Conservation (phyloP, 805 yeast species). For the Saccharomycopsis fibuligera region DNA sequence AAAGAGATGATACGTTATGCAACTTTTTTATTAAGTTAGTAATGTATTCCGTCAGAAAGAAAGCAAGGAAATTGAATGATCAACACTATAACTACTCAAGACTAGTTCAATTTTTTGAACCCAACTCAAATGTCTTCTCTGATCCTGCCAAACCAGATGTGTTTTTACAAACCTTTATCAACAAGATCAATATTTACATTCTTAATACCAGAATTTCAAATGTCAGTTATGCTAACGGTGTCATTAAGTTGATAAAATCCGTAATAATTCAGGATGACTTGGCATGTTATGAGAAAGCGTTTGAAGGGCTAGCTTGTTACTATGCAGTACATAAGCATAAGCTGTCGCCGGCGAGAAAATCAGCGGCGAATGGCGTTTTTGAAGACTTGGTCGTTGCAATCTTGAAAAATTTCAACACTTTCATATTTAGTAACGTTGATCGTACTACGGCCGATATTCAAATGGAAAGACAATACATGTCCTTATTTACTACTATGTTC, state of each 20-base stretch:
- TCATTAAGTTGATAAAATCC: conserved; percentile 6
- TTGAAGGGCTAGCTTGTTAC: conserved; percentile 13
- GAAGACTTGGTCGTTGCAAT: conserved; percentile 11
- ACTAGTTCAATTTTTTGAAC: conserved; percentile 20
- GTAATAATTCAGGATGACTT: conserved; percentile 13
- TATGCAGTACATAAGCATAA: conserved; percentile 1
- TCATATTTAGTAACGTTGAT: background rate
- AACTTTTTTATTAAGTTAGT: conserved; percentile 18
- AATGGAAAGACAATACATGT: conserved; percentile 5
- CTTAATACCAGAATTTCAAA: conserved; percentile 13
- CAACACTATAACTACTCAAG: background rate
- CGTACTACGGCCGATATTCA: background rate
- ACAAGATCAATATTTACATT: conserved; percentile 17
- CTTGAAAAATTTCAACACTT: background rate
- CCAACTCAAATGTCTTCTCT: conserved; percentile 14
- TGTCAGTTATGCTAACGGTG: conserved; percentile 3
- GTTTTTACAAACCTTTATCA: conserved; percentile 18
- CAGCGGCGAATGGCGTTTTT: conserved; percentile 1
- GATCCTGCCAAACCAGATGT: conserved; percentile 16
- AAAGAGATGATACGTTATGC: conserved; percentile 12
- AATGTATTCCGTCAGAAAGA: background rate
- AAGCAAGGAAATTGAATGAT: background rate
- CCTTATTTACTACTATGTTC: background rate
- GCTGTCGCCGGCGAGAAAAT: no score
- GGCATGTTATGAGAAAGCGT: conserved; percentile 16